phyloP scores from a whole-genome alignment of 1,284 basidiomycete species.

The Melampsora larici-populina region DNA sequence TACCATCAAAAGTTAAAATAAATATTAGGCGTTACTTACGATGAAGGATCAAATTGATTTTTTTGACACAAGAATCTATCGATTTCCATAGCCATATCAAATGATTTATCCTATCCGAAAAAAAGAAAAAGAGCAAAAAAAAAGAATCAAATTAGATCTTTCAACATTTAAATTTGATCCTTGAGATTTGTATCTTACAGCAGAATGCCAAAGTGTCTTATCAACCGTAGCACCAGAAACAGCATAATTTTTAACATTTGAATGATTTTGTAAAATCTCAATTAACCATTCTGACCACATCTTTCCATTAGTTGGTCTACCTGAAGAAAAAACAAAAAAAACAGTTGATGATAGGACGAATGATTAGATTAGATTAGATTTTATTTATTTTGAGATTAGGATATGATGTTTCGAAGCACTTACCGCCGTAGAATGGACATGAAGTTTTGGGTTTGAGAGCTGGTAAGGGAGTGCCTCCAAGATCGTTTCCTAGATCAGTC shows the following conservation, averaged over 20 bases:
- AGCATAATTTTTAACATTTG: slow-evolving; percentile 12
- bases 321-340: not conserved
- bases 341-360: no score
- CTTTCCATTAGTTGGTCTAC: slow-evolving; percentile 8
- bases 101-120: not conserved
- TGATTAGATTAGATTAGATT: no score
- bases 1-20: no score
- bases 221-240: slow-evolving; percentile 14
- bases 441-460: not conserved
- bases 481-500: not conserved
- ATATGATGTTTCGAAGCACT: no score
- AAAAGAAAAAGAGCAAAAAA: no score
- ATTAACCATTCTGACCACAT: slow-evolving; percentile 1
- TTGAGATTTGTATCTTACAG: not conserved
- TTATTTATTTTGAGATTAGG: no score
- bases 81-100: slow-evolving; percentile 12
- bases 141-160: not conserved
- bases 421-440: not conserved
- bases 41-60: no score
- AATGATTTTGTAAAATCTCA: not conserved
- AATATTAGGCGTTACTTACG: no score
- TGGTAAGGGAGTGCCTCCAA: not conserved
- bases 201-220: not conserved
- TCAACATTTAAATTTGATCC: no score
- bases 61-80: slow-evolving; percentile 2